Evolutionary conservation across 1,284 basidiomycete genomes (phyloP).

Genomic region (Schizopora paradoxa): DNA sequence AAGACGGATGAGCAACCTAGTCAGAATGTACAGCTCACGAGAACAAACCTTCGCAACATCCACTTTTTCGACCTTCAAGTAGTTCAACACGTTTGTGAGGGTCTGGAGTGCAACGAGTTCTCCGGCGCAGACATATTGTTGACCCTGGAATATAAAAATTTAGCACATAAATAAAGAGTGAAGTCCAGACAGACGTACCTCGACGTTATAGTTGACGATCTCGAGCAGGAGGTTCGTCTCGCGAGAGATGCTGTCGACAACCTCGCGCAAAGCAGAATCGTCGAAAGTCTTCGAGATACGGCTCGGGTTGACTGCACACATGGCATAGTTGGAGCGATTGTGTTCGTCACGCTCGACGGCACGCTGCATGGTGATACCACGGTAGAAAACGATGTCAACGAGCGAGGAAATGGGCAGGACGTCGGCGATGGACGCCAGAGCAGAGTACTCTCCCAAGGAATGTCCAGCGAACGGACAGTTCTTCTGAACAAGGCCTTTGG

Average conservation of each 20-base stretch:
- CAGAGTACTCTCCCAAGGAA: conserved; percentile 97
- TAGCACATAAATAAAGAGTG: conserved; percentile 11
- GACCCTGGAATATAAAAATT: conserved; percentile 46
- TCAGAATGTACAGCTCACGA: conserved; percentile 5
- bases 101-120: conserved; percentile 91
- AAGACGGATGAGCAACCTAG: conserved; percentile 15
- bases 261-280: conserved; percentile 89
- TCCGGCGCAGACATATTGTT: conserved; percentile 98
- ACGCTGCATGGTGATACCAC: conserved; percentile 99
- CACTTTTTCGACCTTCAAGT: conserved; percentile 94
- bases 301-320: conserved; percentile 98
- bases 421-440: conserved; percentile 94
- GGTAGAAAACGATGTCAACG: conserved; percentile 98
- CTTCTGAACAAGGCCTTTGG: conserved; percentile 90
- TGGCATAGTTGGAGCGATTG: conserved; percentile 94
- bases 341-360: conserved; percentile 92
- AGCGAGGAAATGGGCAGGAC: conserved; percentile 94
- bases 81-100: conserved; percentile 94
- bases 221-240: conserved; percentile 81
- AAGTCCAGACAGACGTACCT: conserved; percentile 45
- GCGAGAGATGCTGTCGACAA: conserved; percentile 84
- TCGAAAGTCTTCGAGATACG: conserved; percentile 92
- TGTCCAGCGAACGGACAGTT: conserved; percentile 95
- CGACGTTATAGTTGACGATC: conserved; percentile 98
- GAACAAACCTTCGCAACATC: conserved; percentile 83